Conservation (phyloP, 805 yeast species). For the Lachancea sp. region DNA sequence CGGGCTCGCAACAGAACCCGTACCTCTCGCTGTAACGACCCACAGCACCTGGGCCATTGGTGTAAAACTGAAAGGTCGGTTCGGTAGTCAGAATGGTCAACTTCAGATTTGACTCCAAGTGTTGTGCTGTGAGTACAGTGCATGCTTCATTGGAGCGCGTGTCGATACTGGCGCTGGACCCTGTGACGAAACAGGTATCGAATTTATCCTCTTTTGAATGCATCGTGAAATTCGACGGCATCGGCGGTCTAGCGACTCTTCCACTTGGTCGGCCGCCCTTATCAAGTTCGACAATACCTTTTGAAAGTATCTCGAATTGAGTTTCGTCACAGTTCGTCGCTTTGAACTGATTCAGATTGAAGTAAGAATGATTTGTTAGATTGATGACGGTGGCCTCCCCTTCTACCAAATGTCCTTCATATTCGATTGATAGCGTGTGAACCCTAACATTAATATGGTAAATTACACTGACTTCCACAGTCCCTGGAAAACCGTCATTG, state of each 20-base stretch:
- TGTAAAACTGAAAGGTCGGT: too few relatives aligned
- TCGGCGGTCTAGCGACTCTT: slow-evolving; percentile 4
- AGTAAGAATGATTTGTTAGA: slow-evolving; percentile 59
- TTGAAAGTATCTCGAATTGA: slow-evolving; percentile 35
- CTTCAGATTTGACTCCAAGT: too few relatives aligned
- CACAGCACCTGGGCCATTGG: too few relatives aligned
- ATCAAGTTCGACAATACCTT: slow-evolving; percentile 40
- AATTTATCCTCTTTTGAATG: too few relatives aligned
- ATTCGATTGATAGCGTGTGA: slow-evolving; percentile 43
- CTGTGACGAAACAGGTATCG: too few relatives aligned
- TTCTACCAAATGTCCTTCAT: slow-evolving; percentile 27
- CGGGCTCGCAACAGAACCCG: too few relatives aligned
- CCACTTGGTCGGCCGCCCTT: slow-evolving; percentile 43
- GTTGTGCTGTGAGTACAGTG: too few relatives aligned
- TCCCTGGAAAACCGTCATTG: slow-evolving; percentile 58
- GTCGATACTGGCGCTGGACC: too few relatives aligned
- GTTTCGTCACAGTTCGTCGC: slow-evolving; percentile 34
- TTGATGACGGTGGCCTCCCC: slow-evolving; percentile 45
- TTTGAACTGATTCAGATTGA: slow-evolving; percentile 39
- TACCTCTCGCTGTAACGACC: too few relatives aligned
- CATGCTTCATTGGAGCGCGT: too few relatives aligned
- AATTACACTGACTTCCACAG: slow-evolving; percentile 39
- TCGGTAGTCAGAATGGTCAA: too few relatives aligned
- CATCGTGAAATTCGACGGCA: slow-evolving; percentile 12
- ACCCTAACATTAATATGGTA: slow-evolving; percentile 37